phyloP scores from a whole-genome alignment of 192 early-diverging fungal genomes.

The Pilaira anomala region DNA sequence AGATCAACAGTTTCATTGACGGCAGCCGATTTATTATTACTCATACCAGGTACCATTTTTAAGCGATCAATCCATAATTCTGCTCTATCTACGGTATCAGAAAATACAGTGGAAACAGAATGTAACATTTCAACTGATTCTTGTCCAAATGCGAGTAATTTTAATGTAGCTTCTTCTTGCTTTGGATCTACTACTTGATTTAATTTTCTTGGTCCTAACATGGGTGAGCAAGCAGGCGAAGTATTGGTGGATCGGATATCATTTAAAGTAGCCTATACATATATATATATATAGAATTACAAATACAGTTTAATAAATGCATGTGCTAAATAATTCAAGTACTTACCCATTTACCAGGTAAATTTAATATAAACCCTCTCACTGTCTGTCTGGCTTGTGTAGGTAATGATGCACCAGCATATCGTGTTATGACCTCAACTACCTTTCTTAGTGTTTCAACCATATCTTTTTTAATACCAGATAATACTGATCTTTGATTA shows the following conservation, averaged over 20 bases:
- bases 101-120: constrained; percentile 62
- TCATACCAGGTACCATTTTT: constrained; percentile 25
- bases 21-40: neutral
- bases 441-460: constrained; percentile 83
- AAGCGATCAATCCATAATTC: constrained; percentile 58
- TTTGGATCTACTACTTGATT: neutral
- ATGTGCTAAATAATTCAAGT: too few relatives aligned
- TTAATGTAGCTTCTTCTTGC: constrained; percentile 54
- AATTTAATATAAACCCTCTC: constrained; percentile 73
- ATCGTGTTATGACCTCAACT: constrained; percentile 80
- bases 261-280: constrained; percentile 35
- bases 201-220: constrained; percentile 6
- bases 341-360: constrained; percentile 76
- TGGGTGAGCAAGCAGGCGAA: constrained; percentile 31
- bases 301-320: neutral
- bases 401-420: constrained; percentile 83
- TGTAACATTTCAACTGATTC: constrained; percentile 69
- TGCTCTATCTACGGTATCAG: constrained; percentile 65
- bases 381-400: constrained; percentile 75
- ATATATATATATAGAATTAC: neutral
- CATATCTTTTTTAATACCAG: constrained; percentile 65
- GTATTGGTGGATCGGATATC: constrained; percentile 33
- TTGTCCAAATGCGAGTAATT: constrained; percentile 63
- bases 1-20: neutral
- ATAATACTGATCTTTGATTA: constrained; percentile 25